Base-by-base conservation (phyloP, 148 eudicot genomes). In the Nepenthes mirabilis region DNA sequence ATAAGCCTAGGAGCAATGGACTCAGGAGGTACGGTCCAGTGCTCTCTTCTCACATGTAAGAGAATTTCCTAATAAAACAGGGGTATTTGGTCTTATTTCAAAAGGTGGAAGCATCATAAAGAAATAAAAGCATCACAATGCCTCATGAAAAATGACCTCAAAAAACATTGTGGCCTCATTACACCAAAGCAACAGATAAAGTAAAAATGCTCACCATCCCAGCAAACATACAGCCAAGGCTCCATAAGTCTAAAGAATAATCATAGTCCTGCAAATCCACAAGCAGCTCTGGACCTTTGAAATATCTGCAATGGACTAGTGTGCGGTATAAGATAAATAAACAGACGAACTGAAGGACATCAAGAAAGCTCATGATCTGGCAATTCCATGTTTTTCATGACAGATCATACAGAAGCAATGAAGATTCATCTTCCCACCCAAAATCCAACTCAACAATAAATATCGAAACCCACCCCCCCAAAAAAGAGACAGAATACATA, bases 241-340 rank as follows among this genome's bases (percentile, higher is more conserved):
- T 93, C 98, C 98, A 93, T 56, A 93, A 71, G 76, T 93, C 98
- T 74, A 93, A 79, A 36, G 98, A 88, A 75, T 93, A 93, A 77
- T 93, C 96, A 77, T 93, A 93, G 74, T 93, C 96, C 77, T 88
- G 96, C 83, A 93, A 76, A 80, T 88, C 98, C 71, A 93, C 96
- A 64, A 93, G 88, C 62, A 93, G 88, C 78, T 93, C 98, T 34
- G 98, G 98, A 33, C 98, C 98, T 73, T 93, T 93, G 52, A 93
- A 93, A 70, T 93, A 93, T 77, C 98, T 93, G 84, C 72, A 81
- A 58, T 8, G 48, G 57, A 14, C 54, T 57, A 55, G 45, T 33
- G 35, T 33, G 13, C 3, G 13, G 45, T 4, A 40, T 40, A 4
- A 40, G 45, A 40, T 49, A 12, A n/a, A 49, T 43, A 45, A 47